Conservation (phyloP, 352 stramenopile species). For the Elongisporangium senticosum region DNA sequence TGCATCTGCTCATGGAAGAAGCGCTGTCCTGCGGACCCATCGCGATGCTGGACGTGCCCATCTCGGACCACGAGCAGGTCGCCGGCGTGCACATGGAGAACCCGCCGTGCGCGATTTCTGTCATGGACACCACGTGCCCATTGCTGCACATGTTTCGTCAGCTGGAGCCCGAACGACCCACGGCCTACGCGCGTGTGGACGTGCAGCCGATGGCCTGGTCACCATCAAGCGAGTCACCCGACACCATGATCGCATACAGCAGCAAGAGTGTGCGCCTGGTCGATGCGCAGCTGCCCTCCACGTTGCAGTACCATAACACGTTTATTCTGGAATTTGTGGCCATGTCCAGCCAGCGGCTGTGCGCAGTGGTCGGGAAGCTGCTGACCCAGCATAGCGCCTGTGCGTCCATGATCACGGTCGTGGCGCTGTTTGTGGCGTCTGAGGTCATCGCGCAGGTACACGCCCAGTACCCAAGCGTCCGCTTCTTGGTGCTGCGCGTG, state of each 20-base stretch:
- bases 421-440: neutral
- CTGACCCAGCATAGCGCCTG: neutral
- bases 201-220: neutral
- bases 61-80: slow-evolving; percentile 18
- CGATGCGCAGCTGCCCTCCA: neutral
- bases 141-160: neutral
- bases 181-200: neutral
- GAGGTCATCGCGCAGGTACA: neutral
- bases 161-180: neutral
- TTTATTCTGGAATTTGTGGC: neutral
- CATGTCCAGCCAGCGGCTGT: neutral
- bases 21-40: slow-evolving; percentile 30
- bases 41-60: slow-evolving; percentile 23
- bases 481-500: neutral
- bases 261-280: neutral
- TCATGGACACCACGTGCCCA: neutral
- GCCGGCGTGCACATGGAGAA: slow-evolving; percentile 29
- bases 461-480: neutral
- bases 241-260: neutral
- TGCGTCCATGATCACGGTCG: neutral
- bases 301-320: neutral
- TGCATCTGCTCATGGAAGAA: slow-evolving; percentile 55
- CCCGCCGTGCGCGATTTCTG: slow-evolving; percentile 25
- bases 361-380: neutral
- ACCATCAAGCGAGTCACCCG: neutral